A percentile compares a stretch with the other conserved stretches of the same genome.
These are phyloP conservation scores for Fomitopsis palustris DNA, from an alignment of 1,284 basidiomycete genomes.

Conservation along the genomic window DNA sequence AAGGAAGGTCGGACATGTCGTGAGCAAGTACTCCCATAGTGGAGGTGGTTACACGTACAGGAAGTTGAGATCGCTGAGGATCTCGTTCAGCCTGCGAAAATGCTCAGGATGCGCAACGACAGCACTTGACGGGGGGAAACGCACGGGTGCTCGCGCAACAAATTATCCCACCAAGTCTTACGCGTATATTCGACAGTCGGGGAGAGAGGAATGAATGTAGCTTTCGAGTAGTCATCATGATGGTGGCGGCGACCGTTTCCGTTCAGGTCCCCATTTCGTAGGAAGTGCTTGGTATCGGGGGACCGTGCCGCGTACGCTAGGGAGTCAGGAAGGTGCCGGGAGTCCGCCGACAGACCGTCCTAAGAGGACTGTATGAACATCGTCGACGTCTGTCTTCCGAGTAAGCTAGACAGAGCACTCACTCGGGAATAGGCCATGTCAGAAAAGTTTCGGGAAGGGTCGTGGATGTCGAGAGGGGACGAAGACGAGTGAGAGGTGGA, in stretches of 20 bases:
- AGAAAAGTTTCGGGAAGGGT: conserved; percentile 20
- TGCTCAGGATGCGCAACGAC: conserved; percentile 7
- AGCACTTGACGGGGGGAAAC: conserved; percentile 14
- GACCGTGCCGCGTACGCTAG: conserved; percentile 16
- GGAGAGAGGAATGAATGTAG: conserved; percentile 25
- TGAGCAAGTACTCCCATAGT: neutral
- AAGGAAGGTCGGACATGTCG: neutral
- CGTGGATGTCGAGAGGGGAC: conserved; percentile 27
- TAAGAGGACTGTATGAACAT: conserved; percentile 32
- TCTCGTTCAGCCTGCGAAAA: conserved; percentile 42
- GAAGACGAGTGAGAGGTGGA: conserved; percentile 20
- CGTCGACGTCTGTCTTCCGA: conserved; percentile 21
- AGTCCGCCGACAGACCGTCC: conserved; percentile 25
- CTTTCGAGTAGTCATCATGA: conserved; percentile 11
- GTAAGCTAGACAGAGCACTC: conserved; percentile 17
- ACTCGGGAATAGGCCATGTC: conserved; percentile 31
- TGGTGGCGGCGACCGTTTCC: conserved; percentile 12
- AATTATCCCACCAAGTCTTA: conserved; percentile 61
- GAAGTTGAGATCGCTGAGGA: conserved; percentile 49
- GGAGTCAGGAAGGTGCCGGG: conserved; percentile 22
- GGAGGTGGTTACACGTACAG: conserved; percentile 39
- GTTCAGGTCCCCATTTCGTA: conserved; percentile 18
- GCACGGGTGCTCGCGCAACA: conserved; percentile 49
- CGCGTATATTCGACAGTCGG: conserved; percentile 43
- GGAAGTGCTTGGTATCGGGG: conserved; percentile 14